These are phyloP conservation scores for Bacterosira constricta DNA, from an alignment of 108 stramenopile genomes.

Conservation along the genomic window DNA sequence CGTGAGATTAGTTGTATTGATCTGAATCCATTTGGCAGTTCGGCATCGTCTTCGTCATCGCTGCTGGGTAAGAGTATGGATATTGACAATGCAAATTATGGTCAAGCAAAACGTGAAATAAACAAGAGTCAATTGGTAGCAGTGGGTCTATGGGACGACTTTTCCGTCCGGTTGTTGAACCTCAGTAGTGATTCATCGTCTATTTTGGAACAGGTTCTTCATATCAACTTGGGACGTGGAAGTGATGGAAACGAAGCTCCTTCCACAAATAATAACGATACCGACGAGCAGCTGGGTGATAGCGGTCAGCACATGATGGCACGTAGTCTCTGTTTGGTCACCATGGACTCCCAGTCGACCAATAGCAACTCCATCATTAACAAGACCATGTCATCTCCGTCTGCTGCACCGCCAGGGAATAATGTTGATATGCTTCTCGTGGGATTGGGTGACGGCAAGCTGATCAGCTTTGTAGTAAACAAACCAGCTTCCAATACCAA, in stretches of 20 bases:
- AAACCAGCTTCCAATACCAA: constrained; percentile 29
- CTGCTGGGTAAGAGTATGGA: constrained; percentile 51
- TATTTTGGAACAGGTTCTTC: constrained; percentile 49
- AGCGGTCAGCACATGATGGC: constrained; percentile 79
- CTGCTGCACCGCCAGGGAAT: constrained; percentile 18
- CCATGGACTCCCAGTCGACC: constrained; percentile 58
- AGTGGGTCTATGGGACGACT: constrained; percentile 93
- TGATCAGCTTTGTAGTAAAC: constrained; percentile 82
- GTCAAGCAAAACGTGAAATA: background rate
- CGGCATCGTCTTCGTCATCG: constrained; percentile 12
- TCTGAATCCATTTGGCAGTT: constrained; percentile 75
- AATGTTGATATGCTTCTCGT: constrained; percentile 90
- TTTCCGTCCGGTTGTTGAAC: constrained; percentile 86
- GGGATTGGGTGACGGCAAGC: constrained; percentile 94
- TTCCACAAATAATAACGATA: background rate
- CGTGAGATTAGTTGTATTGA: constrained; percentile 95
- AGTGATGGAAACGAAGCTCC: constrained; percentile 18
- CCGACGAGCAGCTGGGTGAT: constrained; percentile 13
- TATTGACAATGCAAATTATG: constrained; percentile 33
- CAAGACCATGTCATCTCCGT: constrained; percentile 14
- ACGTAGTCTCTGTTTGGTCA: constrained; percentile 77
- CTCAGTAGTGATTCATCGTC: constrained; percentile 46
- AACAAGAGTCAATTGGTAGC: constrained; percentile 54
- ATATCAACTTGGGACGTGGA: constrained; percentile 50
- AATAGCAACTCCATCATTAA: constrained; percentile 20